These are phyloP conservation scores for Globisporangium cederbergense DNA, from an alignment of 352 stramenopile genomes.

Conservation along the genomic window DNA sequence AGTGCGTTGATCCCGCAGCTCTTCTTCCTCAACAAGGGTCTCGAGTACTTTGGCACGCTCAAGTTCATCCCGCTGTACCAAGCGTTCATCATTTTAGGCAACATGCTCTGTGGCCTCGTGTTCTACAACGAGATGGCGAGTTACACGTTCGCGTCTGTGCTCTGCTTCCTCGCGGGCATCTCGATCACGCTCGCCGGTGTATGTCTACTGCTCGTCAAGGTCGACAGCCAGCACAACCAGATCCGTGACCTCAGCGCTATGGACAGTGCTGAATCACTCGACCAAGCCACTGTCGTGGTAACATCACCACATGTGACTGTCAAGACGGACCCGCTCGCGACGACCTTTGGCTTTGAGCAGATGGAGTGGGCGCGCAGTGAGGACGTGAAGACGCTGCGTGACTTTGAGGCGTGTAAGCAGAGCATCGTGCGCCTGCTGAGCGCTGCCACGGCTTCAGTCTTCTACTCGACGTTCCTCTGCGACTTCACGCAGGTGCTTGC, in stretches of 20 bases:
- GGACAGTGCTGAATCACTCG: background rate
- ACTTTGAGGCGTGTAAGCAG: slow-evolving; percentile 68
- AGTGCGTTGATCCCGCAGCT: slow-evolving; percentile 60
- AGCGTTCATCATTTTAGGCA: slow-evolving; percentile 80
- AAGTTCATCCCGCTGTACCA: slow-evolving; percentile 83
- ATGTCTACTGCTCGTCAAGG: slow-evolving; percentile 59
- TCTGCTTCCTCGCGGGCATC: slow-evolving; percentile 52
- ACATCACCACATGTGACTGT: background rate
- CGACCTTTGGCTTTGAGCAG: slow-evolving; percentile 54
- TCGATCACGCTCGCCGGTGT: slow-evolving; percentile 57
- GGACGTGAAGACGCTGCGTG: slow-evolving; percentile 35
- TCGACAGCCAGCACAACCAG: slow-evolving; percentile 25
- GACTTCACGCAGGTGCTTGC: slow-evolving; percentile 62
- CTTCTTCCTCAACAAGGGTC: slow-evolving; percentile 76
- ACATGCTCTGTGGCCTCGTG: slow-evolving; percentile 70
- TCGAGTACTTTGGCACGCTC: slow-evolving; percentile 75
- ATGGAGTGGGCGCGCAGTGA: slow-evolving; percentile 51
- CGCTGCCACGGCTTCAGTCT: slow-evolving; percentile 53
- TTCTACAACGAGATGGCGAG: slow-evolving; percentile 79
- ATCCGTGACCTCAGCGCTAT: slow-evolving; percentile 8
- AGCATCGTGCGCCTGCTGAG: slow-evolving; percentile 54
- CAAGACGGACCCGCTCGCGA: slow-evolving; percentile 20
- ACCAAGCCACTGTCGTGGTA: background rate
- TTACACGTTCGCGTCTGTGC: slow-evolving; percentile 42
- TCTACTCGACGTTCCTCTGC: slow-evolving; percentile 82